These are phyloP conservation scores for Cordia subcordata DNA, from an alignment of 257 asterid species.

Conservation along the genomic window DNA sequence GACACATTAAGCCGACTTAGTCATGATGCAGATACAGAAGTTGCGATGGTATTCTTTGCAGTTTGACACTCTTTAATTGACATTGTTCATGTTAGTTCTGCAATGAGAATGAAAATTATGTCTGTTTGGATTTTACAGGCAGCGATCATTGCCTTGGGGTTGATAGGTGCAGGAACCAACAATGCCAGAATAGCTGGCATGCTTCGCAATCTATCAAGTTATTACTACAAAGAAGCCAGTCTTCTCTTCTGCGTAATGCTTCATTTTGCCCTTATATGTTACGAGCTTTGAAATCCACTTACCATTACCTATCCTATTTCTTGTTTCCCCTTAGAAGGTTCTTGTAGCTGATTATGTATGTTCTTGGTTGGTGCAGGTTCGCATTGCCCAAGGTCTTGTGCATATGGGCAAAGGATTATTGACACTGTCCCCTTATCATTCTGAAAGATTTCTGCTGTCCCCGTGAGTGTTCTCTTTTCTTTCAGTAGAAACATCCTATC, in stretches of 20 bases:
- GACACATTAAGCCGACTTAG: conserved; percentile 99
- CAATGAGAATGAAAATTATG: neutral
- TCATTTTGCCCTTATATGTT: conserved; percentile 3
- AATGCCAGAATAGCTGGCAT: conserved; percentile 98
- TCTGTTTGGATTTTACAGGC: conserved; percentile 45
- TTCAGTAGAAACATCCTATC: neutral
- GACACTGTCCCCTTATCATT: conserved; percentile 87
- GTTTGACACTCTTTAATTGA: neutral
- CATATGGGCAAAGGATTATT: conserved; percentile 88
- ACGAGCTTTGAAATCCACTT: neutral
- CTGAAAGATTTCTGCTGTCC: conserved; percentile 70
- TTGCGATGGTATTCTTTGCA: conserved; percentile 67
- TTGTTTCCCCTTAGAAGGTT: too few species aligned
- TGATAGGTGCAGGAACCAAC: conserved; percentile 98
- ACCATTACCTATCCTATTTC: too few species aligned
- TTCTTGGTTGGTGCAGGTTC: conserved; percentile 53
- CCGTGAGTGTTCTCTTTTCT: conserved; percentile 53
- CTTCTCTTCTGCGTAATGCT: conserved; percentile 81
- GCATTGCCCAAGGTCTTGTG: conserved; percentile 94
- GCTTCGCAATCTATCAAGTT: conserved; percentile 96
- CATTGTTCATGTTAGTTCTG: neutral
- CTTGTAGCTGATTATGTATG: neutral
- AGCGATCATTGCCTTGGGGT: conserved; percentile 79
- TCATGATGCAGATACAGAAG: conserved; percentile 95
- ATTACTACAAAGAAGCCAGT: conserved; percentile 94